Evolutionary conservation across 1,139 yeast genomes (phyloP), one percentile per base, ranked within the genome.

Genomic region (Candida freyschussii): DNA sequence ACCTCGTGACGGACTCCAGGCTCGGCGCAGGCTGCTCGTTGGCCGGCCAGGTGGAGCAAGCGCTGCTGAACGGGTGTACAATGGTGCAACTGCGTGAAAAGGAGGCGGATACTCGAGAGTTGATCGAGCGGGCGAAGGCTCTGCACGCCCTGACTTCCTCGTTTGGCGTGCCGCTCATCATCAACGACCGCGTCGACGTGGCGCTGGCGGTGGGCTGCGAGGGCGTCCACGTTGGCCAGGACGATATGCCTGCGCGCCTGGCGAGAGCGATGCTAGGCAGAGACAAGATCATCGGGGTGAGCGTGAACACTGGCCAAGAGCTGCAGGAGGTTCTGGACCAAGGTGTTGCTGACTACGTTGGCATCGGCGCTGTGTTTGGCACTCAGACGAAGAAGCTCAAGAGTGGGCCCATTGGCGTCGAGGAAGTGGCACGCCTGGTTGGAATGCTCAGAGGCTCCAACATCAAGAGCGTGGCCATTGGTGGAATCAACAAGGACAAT

Each of bases 171-270:
- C 96, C 96, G 0, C 63, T 89, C 43, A 75, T 89, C 21, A 87
- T 89, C 50, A 86, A 89, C 51, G 96, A 89, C 53, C 63, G 96
- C 29, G 72, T 86, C 7, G 97, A 89, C 52, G 86, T 89, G 6
- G 96, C 96, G 0, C 62, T 87, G 32, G 96, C 96, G 0, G 67
- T 85, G 34, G 93, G 74, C 48, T 95, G 95, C 0, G 96, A 87
- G 39, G 95, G 95, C 21, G 81, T 89, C 12, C 97, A 89, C 60
- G 86, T 89, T 14, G 97, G 97, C 2, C 96, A 87, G 56, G 91
- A 81, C 37, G 97, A 89, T 53, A 83, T 89, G 85, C 66, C 65
- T n/a, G 80, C 81, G 3, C 56, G 57, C 2, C 44, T 67, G 17
- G 93, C 75, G 1, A 59, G 96, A 25, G 54, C 64, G 45, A 50